phyloP scores from a whole-genome alignment of 2,329 filamentous ascomycete species.

The Microdochium bolleyi region DNA sequence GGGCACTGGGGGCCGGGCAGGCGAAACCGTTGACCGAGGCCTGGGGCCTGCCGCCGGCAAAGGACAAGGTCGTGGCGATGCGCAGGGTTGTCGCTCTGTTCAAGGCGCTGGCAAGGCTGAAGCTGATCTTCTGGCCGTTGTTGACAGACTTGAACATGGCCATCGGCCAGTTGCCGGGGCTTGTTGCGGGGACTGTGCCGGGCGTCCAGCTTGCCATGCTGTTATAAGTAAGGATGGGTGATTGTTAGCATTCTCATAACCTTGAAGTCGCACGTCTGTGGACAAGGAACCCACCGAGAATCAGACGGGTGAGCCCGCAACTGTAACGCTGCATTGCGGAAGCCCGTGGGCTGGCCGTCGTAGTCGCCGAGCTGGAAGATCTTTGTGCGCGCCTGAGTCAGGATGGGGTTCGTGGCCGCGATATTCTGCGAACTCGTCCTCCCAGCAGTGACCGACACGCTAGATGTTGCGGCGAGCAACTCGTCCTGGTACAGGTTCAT shows the following conservation, averaged over 20 bases:
- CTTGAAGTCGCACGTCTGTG: too few species aligned
- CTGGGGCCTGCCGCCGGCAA: constrained; percentile 49
- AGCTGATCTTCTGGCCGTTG: constrained; percentile 51
- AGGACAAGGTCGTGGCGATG: constrained; percentile 57
- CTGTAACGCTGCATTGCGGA: constrained; percentile 60
- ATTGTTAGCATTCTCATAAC: too few species aligned
- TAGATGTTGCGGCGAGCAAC: constrained; percentile 37
- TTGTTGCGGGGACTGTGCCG: constrained; percentile 34
- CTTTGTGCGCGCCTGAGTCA: constrained; percentile 29
- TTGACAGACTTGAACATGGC: constrained; percentile 55
- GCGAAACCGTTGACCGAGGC: constrained; percentile 48
- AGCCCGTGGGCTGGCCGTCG: constrained; percentile 56
- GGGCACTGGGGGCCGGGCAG: constrained; percentile 39
- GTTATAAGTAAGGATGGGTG: too few species aligned
- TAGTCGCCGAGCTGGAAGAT: constrained; percentile 49
- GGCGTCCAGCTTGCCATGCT: constrained; percentile 56
- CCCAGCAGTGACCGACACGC: constrained; percentile 37
- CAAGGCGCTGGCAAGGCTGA: constrained; percentile 42
- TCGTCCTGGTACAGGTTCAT: constrained; percentile 52
- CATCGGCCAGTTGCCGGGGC: constrained; percentile 51
- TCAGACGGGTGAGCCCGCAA: constrained; percentile 63
- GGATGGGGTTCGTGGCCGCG: constrained; percentile 23
- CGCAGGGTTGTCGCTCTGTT: constrained; percentile 42
- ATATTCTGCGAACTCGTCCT: constrained; percentile 38
- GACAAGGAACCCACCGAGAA: constrained; percentile 3